A percentile compares a stretch with the other conserved stretches of the same genome.
Evolutionary conservation across 108 stramenopile species (phyloP).

Genomic region (Cyclotella distinguenda): DNA sequence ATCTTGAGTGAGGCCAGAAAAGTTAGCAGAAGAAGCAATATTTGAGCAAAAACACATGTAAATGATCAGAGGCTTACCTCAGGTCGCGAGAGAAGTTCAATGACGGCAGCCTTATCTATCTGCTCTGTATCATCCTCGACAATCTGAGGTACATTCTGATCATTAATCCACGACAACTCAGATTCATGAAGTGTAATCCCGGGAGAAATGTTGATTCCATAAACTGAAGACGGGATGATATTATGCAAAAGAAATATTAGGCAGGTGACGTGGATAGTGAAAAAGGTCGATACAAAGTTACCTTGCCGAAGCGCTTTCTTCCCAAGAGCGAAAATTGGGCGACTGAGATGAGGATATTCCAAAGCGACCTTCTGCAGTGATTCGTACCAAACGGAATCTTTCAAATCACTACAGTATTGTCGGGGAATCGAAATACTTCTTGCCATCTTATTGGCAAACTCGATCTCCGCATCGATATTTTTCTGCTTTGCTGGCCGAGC

Average conservation of each 20-base stretch:
- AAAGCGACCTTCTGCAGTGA: constrained; percentile 13
- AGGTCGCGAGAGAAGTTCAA: constrained; percentile 14
- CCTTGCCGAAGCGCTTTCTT: constrained; percentile 33
- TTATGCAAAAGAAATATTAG: not conserved
- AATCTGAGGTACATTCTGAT: not conserved
- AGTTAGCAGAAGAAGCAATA: not conserved
- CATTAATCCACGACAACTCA: not conserved
- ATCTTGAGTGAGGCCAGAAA: constrained; percentile 12
- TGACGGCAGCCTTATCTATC: no score
- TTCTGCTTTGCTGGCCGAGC: not conserved
- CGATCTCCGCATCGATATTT: constrained; percentile 32
- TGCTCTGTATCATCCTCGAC: constrained; percentile 5
- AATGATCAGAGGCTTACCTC: constrained; percentile 14
- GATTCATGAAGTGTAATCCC: not conserved
- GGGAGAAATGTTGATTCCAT: constrained; percentile 1
- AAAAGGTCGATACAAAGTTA: not conserved
- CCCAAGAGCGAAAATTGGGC: constrained; percentile 36
- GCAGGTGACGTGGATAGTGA: not conserved
- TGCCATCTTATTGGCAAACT: constrained; percentile 25
- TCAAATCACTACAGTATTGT: constrained; percentile 32
- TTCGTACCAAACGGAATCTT: constrained; percentile 41
- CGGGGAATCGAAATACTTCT: constrained; percentile 39
- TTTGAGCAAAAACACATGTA: not conserved
- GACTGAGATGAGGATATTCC: constrained; percentile 10
- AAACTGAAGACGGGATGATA: not conserved